Conservation (phyloP, 2,329 filamentous ascomycete species). For the Neofusicoccum laricinum region DNA sequence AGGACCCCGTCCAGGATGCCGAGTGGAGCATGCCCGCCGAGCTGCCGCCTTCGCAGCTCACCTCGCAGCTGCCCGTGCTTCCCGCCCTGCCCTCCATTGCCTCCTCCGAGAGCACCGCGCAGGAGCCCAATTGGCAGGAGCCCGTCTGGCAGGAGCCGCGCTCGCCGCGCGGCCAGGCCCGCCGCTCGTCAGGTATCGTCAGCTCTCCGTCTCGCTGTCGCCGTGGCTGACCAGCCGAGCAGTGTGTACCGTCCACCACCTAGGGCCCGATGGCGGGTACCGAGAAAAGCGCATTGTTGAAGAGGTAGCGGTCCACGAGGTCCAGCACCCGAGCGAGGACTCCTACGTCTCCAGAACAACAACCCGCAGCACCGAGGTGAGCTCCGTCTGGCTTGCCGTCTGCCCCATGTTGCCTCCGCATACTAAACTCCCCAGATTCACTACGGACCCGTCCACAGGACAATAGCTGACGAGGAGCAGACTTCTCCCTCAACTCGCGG, state of each 20-base stretch:
- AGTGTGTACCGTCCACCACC: slow-evolving; percentile 6
- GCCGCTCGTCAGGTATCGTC: background rate
- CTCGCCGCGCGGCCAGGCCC: background rate
- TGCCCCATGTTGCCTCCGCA: background rate
- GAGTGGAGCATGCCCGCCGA: background rate
- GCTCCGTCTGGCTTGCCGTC: background rate
- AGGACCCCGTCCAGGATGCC: background rate
- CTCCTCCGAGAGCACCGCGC: slow-evolving; percentile 23
- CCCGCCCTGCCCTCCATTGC: slow-evolving; percentile 32
- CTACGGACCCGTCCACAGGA: background rate
- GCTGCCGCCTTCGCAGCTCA: slow-evolving; percentile 20
- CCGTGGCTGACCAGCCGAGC: background rate
- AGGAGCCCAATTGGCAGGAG: too few relatives aligned
- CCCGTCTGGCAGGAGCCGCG: background rate
- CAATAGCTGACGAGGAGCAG: slow-evolving; percentile 3
- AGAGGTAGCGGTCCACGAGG: slow-evolving; percentile 19
- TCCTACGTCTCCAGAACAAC: slow-evolving; percentile 27
- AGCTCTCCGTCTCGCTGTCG: background rate
- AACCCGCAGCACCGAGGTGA: slow-evolving; percentile 25
- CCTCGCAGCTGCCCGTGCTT: slow-evolving; percentile 4
- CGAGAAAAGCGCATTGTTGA: slow-evolving; percentile 16
- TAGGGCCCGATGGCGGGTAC: background rate
- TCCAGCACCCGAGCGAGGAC: slow-evolving; percentile 25
- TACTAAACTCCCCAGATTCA: background rate
- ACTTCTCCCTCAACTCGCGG: slow-evolving; percentile 4